Percentiles rank a stretch among this genome's conserved stretches.
phyloP scores from a whole-genome alignment of 2,329 filamentous ascomycete species.

The Fusarium falciforme region DNA sequence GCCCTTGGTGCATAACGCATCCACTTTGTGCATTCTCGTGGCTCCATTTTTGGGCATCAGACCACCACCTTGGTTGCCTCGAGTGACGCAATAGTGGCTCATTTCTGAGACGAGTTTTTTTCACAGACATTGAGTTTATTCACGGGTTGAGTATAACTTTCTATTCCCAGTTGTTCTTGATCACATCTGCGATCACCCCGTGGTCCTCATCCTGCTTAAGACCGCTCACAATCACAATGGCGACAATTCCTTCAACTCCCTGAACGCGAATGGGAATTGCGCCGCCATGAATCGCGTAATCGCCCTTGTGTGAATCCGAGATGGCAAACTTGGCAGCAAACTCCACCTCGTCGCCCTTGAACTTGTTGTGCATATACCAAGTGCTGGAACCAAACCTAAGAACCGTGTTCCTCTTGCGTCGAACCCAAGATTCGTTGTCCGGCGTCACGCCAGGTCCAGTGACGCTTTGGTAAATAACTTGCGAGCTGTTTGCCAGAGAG shows the following conservation, averaged over 20 bases:
- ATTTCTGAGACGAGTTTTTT: background rate
- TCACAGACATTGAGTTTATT: background rate
- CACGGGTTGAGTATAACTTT: background rate
- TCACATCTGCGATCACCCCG: conserved; percentile 76
- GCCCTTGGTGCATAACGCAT: conserved; percentile 31
- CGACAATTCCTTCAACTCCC: conserved; percentile 81
- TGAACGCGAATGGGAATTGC: conserved; percentile 77
- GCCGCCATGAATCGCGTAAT: conserved; percentile 83
- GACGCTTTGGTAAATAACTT: conserved; percentile 76
- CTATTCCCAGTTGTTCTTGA: conserved; percentile 63
- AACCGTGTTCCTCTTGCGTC: conserved; percentile 77
- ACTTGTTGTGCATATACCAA: conserved; percentile 79
- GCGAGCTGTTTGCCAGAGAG: conserved; percentile 66
- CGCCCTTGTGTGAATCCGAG: conserved; percentile 63
- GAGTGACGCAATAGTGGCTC: conserved; percentile 3
- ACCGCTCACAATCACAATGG: conserved; percentile 80
- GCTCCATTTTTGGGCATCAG: conserved; percentile 9
- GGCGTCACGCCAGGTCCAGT: conserved; percentile 75
- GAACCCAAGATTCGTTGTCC: conserved; percentile 78
- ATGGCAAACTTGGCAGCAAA: conserved; percentile 76
- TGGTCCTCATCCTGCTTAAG: conserved; percentile 84
- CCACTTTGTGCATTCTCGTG: background rate
- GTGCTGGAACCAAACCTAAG: conserved; percentile 76
- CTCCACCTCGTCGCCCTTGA: conserved; percentile 68
- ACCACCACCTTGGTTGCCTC: background rate